Evolutionary conservation across 192 early-diverging fungal species (phyloP).

Genomic region (Coemansia furcata): DNA sequence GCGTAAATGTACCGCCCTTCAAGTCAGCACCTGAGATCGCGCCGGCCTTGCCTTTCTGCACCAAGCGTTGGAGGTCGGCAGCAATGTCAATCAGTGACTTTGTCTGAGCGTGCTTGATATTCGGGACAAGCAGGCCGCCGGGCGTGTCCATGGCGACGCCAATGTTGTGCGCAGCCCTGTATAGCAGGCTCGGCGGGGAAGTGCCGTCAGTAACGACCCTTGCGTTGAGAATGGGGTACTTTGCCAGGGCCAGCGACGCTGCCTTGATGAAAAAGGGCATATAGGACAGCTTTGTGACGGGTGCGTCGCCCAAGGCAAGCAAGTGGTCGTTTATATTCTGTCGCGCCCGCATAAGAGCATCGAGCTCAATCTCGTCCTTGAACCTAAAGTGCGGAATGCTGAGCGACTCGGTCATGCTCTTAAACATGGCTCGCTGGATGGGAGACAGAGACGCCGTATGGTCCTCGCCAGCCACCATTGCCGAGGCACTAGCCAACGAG

Average conservation of each 20-base stretch:
- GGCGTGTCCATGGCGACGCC: conserved; percentile 98
- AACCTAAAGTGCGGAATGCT: conserved; percentile 93
- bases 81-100: conserved; percentile 91
- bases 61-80: conserved; percentile 72
- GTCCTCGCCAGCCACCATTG: conserved; percentile 50
- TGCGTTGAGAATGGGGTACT: conserved; percentile 89
- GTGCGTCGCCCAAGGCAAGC: conserved; percentile 43
- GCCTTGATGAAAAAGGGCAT: conserved; percentile 98
- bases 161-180: conserved; percentile 83
- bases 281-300: conserved; percentile 76
- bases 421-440: conserved; percentile 97
- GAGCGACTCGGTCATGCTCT: conserved; percentile 89
- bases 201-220: conserved; percentile 50
- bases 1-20: conserved; percentile 81
- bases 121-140: conserved; percentile 87
- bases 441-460: conserved; percentile 64
- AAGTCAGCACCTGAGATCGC: conserved; percentile 67
- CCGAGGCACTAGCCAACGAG: conserved; percentile 23
- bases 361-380: conserved; percentile 84
- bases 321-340: conserved; percentile 65
- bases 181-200: conserved; percentile 61
- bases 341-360: conserved; percentile 65
- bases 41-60: conserved; percentile 61
- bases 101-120: conserved; percentile 86
- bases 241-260: conserved; percentile 70